Conservation (phyloP, 1,284 basidiomycete genomes). For the Stereum hirsutum region DNA sequence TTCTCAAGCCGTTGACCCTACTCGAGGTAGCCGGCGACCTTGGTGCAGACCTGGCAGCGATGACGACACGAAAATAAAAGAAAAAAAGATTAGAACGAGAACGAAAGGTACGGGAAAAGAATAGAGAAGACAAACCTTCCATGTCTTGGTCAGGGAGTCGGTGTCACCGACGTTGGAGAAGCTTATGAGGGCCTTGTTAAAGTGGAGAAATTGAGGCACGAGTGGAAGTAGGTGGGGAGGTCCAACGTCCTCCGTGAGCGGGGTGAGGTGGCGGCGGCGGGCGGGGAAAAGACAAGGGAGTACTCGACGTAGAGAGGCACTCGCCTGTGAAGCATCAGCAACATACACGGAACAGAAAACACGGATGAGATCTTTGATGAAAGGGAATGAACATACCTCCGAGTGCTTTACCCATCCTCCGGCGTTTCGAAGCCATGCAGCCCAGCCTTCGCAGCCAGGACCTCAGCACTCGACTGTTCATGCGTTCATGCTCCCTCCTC, state of each 20-base stretch:
- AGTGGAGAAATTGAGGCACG: conserved; percentile 30
- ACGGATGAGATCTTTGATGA: too few species aligned
- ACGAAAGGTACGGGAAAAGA: not conserved
- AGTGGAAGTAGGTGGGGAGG: conserved; percentile 15
- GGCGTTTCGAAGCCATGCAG: too few species aligned
- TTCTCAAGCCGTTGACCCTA: conserved; percentile 82
- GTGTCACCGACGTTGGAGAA: conserved; percentile 78
- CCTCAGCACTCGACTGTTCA: too few species aligned
- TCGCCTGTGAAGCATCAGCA: too few species aligned
- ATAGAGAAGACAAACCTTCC: conserved; percentile 49
- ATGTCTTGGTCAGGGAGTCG: conserved; percentile 76
- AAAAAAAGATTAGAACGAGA: not conserved
- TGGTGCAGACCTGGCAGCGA: conserved; percentile 60
- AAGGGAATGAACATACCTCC: too few species aligned
- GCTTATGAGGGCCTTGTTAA: conserved; percentile 85
- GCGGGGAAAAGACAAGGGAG: too few species aligned
- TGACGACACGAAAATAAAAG: not conserved
- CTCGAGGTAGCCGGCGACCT: conserved; percentile 79
- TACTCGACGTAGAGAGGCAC: too few species aligned
- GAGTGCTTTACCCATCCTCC: too few species aligned
- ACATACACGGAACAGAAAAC: too few species aligned
- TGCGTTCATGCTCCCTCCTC: too few species aligned
- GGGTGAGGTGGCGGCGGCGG: too few species aligned
- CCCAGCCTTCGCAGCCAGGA: too few species aligned
- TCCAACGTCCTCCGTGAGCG: conserved; percentile 10